Conservation (phyloP, 2,329 filamentous ascomycete genomes). For the Phyllosticta citrichinensis region DNA sequence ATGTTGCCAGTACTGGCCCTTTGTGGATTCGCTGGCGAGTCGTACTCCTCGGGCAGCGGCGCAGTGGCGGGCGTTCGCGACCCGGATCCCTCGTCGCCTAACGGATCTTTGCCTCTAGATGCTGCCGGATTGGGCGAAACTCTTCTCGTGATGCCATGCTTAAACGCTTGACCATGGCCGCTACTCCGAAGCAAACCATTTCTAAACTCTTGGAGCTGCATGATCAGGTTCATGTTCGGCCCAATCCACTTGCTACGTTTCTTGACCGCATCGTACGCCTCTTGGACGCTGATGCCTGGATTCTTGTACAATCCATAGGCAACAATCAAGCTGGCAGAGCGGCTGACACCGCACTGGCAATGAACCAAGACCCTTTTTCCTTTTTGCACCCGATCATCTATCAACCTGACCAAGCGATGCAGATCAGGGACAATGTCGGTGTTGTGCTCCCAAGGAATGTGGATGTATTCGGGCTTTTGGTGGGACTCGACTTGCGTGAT, state of each 20-base stretch:
- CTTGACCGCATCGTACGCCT: constrained; percentile 74
- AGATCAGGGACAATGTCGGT: constrained; percentile 74
- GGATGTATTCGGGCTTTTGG: constrained; percentile 66
- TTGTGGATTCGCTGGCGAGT: constrained; percentile 36
- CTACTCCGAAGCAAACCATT: constrained; percentile 35
- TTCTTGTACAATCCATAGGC: constrained; percentile 76
- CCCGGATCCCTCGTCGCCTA: constrained; percentile 23
- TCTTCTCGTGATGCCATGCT: constrained; percentile 15
- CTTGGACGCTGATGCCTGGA: constrained; percentile 66
- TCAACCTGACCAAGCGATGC: constrained; percentile 63
- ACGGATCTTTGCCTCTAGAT: constrained; percentile 23
- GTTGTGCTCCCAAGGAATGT: constrained; percentile 82
- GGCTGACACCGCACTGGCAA: constrained; percentile 77
- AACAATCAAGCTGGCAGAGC: constrained; percentile 77
- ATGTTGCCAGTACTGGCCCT: constrained; percentile 36
- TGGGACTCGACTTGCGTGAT: constrained; percentile 15
- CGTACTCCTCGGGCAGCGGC: constrained; percentile 38
- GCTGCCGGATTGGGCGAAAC: constrained; percentile 14
- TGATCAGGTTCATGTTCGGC: constrained; percentile 86
- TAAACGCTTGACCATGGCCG: constrained; percentile 23
- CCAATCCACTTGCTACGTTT: constrained; percentile 78
- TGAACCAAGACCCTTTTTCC: constrained; percentile 74
- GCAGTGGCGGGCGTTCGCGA: constrained; percentile 28
- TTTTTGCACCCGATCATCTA: constrained; percentile 60
- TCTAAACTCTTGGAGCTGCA: constrained; percentile 72